phyloP scores from a whole-genome alignment of 2,329 filamentous ascomycete species.

The Monosporascus ibericus region DNA sequence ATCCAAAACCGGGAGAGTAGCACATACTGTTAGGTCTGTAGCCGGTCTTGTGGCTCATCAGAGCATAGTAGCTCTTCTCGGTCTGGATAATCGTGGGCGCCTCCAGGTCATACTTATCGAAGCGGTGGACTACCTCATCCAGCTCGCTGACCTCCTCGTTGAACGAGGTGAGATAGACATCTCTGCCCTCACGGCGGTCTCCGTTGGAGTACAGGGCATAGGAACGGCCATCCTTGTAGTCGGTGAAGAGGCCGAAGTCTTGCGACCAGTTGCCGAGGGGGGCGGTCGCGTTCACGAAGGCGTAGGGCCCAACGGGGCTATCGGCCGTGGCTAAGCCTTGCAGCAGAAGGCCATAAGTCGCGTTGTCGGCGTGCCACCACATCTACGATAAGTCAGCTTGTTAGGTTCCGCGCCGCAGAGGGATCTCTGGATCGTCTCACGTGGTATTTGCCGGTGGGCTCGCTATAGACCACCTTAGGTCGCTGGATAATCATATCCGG shows the following conservation, averaged over 20 bases:
- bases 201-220: conserved; percentile 57
- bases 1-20: neutral
- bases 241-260: conserved; percentile 55
- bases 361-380: conserved; percentile 58
- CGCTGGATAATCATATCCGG: conserved; percentile 53
- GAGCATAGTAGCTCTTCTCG: conserved; percentile 51
- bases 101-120: conserved; percentile 54
- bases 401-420: neutral
- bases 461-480: conserved; percentile 55
- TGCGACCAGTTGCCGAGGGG: conserved; percentile 59
- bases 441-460: conserved; percentile 48
- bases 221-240: conserved; percentile 49
- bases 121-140: conserved; percentile 46
- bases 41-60: conserved; percentile 59
- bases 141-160: conserved; percentile 46
- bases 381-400: conserved; percentile 23
- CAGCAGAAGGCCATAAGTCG: conserved; percentile 47
- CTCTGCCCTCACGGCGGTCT: conserved; percentile 46
- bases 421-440: conserved; percentile 26
- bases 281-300: conserved; percentile 44
- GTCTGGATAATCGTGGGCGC: conserved; percentile 56
- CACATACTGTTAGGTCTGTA: conserved; percentile 49
- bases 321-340: conserved; percentile 51
- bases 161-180: conserved; percentile 50
- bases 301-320: conserved; percentile 47